A percentile compares a stretch with the other conserved stretches of the same genome.
Evolutionary conservation across 2,329 filamentous ascomycete species (phyloP).

Genomic region (Colletotrichum gloeosporioides): DNA sequence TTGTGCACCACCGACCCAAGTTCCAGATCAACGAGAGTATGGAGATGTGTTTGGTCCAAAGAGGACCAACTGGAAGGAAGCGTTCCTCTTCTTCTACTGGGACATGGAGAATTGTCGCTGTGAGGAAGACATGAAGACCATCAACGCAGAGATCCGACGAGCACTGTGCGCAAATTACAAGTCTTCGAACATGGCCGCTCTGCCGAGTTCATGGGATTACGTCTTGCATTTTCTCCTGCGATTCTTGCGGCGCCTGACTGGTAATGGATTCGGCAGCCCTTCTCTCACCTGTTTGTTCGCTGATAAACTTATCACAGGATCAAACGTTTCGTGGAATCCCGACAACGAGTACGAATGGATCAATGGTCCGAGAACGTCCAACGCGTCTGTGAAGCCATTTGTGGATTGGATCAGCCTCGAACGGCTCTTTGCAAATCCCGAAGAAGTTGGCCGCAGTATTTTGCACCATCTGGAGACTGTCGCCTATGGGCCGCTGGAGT

Average conservation of each 20-base stretch:
- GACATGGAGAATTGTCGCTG: background rate
- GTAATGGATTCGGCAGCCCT: background rate
- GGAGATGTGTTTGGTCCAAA: background rate
- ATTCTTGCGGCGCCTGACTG: background rate
- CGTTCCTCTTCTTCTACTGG: conserved; percentile 12
- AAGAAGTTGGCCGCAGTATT: background rate
- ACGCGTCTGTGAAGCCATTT: background rate
- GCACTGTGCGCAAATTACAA: background rate
- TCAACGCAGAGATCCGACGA: background rate
- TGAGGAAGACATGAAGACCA: background rate
- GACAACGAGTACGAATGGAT: background rate
- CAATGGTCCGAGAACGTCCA: background rate
- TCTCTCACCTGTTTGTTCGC: background rate
- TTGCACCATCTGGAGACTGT: background rate
- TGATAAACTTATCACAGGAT: background rate
- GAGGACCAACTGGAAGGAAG: conserved; percentile 5
- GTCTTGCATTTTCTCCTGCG: background rate
- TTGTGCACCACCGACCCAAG: background rate
- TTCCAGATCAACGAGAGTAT: background rate
- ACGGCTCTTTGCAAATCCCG: background rate
- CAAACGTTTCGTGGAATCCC: background rate
- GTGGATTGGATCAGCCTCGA: background rate
- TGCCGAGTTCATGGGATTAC: background rate
- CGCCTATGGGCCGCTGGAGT: background rate
- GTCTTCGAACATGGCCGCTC: background rate